These are phyloP conservation scores for Seiridium cupressi DNA, from an alignment of 2,329 filamentous ascomycete genomes.

Conservation along the genomic window DNA sequence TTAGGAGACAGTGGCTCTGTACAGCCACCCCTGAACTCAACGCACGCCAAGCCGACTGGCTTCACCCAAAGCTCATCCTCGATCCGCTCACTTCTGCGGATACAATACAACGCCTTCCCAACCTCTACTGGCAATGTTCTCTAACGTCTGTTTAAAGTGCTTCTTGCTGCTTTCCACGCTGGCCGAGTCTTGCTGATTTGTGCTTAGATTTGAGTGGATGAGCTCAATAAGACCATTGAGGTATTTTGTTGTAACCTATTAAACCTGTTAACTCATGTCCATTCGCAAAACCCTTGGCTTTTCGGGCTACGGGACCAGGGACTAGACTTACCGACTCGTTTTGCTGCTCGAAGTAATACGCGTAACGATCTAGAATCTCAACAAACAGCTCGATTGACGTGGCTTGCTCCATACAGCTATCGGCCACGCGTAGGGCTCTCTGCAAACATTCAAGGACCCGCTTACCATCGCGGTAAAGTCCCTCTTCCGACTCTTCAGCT, in stretches of 20 bases:
- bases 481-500: slow-evolving; percentile 74
- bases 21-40: no score
- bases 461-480: slow-evolving; percentile 92
- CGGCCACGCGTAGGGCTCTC: slow-evolving; percentile 89
- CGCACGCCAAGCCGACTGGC: no score
- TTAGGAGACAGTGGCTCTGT: no score
- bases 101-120: slow-evolving; percentile 88
- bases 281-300: no score
- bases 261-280: no score
- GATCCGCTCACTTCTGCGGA: slow-evolving; percentile 38
- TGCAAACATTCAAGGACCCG: slow-evolving; percentile 95
- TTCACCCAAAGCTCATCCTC: background rate
- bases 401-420: slow-evolving; percentile 98
- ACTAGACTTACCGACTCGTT: slow-evolving; percentile 75
- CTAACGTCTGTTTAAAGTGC: slow-evolving; percentile 92
- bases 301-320: background rate
- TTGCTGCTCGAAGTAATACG: slow-evolving; percentile 99
- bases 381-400: slow-evolving; percentile 98
- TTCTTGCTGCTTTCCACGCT: slow-evolving; percentile 86
- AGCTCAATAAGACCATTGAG: slow-evolving; percentile 97
- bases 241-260: slow-evolving; percentile 86
- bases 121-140: slow-evolving; percentile 87
- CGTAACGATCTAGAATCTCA: slow-evolving; percentile 96
- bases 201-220: slow-evolving; percentile 92
- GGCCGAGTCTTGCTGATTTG: slow-evolving; percentile 76